Percentiles rank a stretch among this genome's conserved stretches.
Conservation (phyloP, 225 moss, liverwort and hornwort species). For the Takakia lepidozioides region DNA sequence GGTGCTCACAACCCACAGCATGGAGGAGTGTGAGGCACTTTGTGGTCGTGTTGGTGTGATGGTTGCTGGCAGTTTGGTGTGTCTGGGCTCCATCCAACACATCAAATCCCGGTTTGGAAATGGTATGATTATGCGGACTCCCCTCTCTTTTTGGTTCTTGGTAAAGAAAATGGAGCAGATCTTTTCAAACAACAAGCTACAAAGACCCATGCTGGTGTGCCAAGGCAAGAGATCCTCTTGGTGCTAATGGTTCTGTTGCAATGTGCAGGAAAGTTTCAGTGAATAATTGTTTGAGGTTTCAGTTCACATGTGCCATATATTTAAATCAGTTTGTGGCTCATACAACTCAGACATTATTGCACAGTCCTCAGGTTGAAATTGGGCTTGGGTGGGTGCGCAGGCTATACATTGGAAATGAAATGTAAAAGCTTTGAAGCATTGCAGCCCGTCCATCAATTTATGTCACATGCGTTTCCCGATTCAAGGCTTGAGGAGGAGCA, state of each 20-base stretch:
- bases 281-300: too few relatives aligned
- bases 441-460: slow-evolving; percentile 49
- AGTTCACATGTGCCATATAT: too few relatives aligned
- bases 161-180: too few relatives aligned
- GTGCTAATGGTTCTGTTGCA: too few relatives aligned
- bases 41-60: slow-evolving; percentile 90
- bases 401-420: slow-evolving; percentile 86
- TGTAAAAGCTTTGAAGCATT: slow-evolving; percentile 31
- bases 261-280: too few relatives aligned
- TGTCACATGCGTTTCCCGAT: slow-evolving; percentile 46
- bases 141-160: too few relatives aligned
- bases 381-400: slow-evolving; percentile 20
- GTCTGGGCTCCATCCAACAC: slow-evolving; percentile 88
- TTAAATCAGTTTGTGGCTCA: too few relatives aligned
- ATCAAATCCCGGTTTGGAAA: slow-evolving; percentile 98
- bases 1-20: slow-evolving; percentile 95
- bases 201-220: too few relatives aligned
- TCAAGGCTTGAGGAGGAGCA: slow-evolving; percentile 74
- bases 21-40: slow-evolving; percentile 97
- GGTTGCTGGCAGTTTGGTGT: slow-evolving; percentile 79
- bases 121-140: too few relatives aligned
- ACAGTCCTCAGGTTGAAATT: background rate
- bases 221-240: too few relatives aligned
- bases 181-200: too few relatives aligned
- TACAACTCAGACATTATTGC: background rate